These are phyloP conservation scores for Crucibulum laeve DNA, from an alignment of 768 basidiomycete genomes.

Conservation along the genomic window DNA sequence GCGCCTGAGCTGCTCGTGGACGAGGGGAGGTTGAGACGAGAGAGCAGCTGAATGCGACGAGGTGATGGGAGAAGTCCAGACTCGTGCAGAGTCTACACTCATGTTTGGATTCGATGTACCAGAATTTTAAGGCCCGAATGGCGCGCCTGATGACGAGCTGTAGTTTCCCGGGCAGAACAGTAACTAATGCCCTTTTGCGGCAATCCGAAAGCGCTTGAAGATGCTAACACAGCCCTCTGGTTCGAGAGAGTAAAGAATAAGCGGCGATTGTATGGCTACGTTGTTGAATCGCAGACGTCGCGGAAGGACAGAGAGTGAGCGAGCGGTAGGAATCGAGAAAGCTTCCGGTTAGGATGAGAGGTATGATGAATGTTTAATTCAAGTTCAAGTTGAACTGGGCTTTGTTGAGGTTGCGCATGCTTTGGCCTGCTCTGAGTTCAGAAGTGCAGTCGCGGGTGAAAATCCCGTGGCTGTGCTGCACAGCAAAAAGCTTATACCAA, in stretches of 20 bases:
- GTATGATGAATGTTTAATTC: neutral
- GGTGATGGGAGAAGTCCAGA: slow-evolving; percentile 22
- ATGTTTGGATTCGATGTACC: neutral
- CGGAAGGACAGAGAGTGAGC: too few species aligned
- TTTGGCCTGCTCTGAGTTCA: too few species aligned
- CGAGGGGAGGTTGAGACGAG: slow-evolving; percentile 16
- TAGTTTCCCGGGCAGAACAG: neutral
- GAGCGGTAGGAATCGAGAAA: too few species aligned
- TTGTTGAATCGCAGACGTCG: too few species aligned
- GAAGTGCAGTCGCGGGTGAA: slow-evolving; percentile 1
- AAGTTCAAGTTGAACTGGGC: neutral
- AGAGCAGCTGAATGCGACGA: slow-evolving; percentile 12
- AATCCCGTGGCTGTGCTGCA: slow-evolving; percentile 35
- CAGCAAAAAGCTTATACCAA: slow-evolving; percentile 31
- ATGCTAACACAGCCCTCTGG: neutral
- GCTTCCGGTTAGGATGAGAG: neutral
- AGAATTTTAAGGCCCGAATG: slow-evolving; percentile 5
- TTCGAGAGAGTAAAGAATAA: neutral
- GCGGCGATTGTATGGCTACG: neutral
- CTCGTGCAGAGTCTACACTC: slow-evolving; percentile 18
- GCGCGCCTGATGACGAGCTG: slow-evolving; percentile 1
- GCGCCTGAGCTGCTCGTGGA: slow-evolving; percentile 21
- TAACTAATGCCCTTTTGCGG: neutral
- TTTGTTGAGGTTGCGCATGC: neutral
- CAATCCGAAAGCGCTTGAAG: neutral